Evolutionary conservation across 371 early-diverging fungal species (phyloP).

Genomic region (Mucor racemosus): DNA sequence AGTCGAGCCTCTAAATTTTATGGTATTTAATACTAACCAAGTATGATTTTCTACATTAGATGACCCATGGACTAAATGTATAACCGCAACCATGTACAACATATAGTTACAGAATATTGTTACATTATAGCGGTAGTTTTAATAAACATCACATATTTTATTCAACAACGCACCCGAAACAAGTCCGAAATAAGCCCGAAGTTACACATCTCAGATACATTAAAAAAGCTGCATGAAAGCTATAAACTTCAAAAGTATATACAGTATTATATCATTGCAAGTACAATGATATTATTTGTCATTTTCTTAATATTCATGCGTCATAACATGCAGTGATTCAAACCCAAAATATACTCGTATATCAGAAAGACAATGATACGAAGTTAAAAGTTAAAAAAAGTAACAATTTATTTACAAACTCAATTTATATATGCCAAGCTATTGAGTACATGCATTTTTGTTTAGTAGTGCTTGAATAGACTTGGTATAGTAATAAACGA

Average conservation of each 20-base stretch:
- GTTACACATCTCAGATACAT: not conserved
- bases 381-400: not conserved
- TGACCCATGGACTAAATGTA: no score
- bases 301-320: not conserved
- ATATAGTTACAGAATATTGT: no score
- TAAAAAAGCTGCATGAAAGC: not conserved
- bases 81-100: no score
- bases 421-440: constrained; percentile 2
- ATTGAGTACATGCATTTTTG: not conserved
- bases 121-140: no score
- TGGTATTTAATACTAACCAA: no score
- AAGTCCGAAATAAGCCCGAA: not conserved
- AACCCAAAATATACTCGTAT: not conserved
- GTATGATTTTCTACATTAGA: no score
- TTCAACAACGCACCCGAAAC: not conserved
- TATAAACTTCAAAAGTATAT: no score
- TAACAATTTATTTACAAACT: constrained; percentile 13
- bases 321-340: not conserved
- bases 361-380: not conserved
- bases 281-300: not conserved
- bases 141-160: no score
- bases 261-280: no score
- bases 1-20: no score
- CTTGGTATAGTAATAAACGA: constrained; percentile 11
- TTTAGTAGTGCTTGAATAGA: constrained; percentile 8